Conservation (phyloP, 345 rosid genomes). For the Salix dunnii region DNA sequence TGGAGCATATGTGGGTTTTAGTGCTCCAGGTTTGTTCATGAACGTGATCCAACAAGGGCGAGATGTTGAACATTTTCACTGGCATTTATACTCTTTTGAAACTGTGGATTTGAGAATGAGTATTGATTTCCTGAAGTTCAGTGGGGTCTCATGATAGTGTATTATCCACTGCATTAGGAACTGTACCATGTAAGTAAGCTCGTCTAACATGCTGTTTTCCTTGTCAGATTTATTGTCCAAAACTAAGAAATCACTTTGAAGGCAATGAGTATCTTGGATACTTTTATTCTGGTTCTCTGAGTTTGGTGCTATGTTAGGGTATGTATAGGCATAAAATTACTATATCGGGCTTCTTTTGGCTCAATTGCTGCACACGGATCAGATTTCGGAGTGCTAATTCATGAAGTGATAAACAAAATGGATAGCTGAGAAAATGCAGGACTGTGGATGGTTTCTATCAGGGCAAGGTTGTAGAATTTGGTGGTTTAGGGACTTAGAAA, state of each 20-base stretch:
- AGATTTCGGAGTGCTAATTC: not conserved
- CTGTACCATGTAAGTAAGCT: not conserved
- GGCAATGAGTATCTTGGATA: not conserved
- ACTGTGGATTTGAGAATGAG: not conserved
- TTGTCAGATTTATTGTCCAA: not conserved
- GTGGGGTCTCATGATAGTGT: not conserved
- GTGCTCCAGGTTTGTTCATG: slow-evolving; percentile 66
- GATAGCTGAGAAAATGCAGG: not conserved
- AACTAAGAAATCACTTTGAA: not conserved
- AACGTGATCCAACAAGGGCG: slow-evolving; percentile 69
- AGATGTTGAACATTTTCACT: slow-evolving; percentile 75
- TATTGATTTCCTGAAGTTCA: not conserved
- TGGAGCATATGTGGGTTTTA: not conserved
- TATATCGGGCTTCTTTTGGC: not conserved
- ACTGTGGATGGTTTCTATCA: not conserved
- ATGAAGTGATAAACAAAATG: no score
- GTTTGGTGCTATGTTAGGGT: not conserved
- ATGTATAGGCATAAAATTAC: not conserved
- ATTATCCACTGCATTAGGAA: not conserved
- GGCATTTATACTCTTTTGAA: slow-evolving; percentile 41
- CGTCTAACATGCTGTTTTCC: not conserved
- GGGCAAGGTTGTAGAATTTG: not conserved
- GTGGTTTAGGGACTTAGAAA: not conserved
- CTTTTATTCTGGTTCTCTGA: not conserved
- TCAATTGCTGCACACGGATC: not conserved